These are phyloP conservation scores for Starmera stellimalicola DNA, from an alignment of 1,139 yeast genomes.

Conservation along the genomic window DNA sequence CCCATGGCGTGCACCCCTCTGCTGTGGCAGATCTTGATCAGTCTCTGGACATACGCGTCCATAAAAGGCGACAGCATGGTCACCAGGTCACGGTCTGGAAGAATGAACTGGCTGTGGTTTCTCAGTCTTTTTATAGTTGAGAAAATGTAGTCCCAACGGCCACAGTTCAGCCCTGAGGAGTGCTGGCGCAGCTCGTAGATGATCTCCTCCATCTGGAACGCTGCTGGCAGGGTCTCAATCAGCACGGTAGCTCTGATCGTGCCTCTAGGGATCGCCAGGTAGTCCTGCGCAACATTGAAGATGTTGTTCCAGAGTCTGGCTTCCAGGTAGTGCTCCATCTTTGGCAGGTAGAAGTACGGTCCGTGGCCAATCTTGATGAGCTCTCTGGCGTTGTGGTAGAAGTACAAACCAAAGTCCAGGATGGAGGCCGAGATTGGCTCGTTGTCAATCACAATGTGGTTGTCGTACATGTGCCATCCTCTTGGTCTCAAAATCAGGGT, in stretches of 20 bases:
- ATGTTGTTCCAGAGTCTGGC: conserved; percentile 73
- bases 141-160: conserved; percentile 72
- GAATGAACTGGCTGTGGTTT: conserved; percentile 46
- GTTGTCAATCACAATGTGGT: conserved; percentile 61
- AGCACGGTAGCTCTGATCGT: conserved; percentile 65
- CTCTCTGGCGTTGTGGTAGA: conserved; percentile 58
- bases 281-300: conserved; percentile 63
- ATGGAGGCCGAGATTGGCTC: conserved; percentile 72
- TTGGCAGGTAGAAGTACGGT: conserved; percentile 68
- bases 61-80: conserved; percentile 75
- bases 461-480: conserved; percentile 79
- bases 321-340: conserved; percentile 73
- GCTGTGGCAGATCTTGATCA: conserved; percentile 59
- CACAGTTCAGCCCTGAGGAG: conserved; percentile 63
- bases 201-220: conserved; percentile 68
- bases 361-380: conserved; percentile 54
- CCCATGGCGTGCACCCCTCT: conserved; percentile 76
- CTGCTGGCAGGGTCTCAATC: conserved; percentile 65
- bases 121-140: conserved; percentile 58
- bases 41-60: conserved; percentile 59
- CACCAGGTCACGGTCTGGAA: conserved; percentile 65
- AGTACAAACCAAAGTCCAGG: conserved; percentile 70
- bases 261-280: conserved; percentile 53
- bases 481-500: conserved; percentile 78
- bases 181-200: conserved; percentile 59